Evolutionary conservation across 495 filamentous ascomycete species (phyloP), one percentile per base, ranked within the genome.

Genomic region (Schizothecium vesticola): DNA sequence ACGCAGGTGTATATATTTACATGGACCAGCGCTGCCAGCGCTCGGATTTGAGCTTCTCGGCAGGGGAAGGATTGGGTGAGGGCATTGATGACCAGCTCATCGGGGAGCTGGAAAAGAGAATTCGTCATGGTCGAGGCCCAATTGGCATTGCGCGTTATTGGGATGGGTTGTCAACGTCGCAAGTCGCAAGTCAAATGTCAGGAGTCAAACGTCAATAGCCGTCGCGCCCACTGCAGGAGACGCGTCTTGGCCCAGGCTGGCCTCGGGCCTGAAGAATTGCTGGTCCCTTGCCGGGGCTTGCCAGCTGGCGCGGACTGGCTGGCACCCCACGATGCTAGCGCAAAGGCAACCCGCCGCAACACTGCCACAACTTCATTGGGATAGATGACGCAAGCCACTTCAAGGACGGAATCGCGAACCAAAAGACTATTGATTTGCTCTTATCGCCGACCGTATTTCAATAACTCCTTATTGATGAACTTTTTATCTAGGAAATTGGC

Each of bases 31-130:
- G 83, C 84, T n/a, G 85, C 82, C 25, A 92, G 80, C 56, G 89
- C 83, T 56, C 84, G 79, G 31, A 86, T 85, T 73, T 93, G 90
- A 24, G 85, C 72, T 26, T 90, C 86, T 68, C 90, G 84, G 70
- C 88, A 90, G 12, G 89, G 88, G 67, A 84, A 86, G 24, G 66
- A 70, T 59, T 77, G 72, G 56, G 74, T 75, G 73, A 91, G 79
- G 67, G 84, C 66, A 66, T 82, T 83, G 67, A 87, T 65, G 74
- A 82, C 56, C 72, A 85, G 70, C 77, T 86, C 84, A 64, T 85
- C 83, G 13, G 84, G 84, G 65, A 85, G 76, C 71, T 81, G 72
- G 74, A 84, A 83, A 25, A 83, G 60, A 2, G 70, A 67, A 11
- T 61, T 56, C 22, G 51, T 58, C 73, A 75, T 78, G 55, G 9